Conservation (phyloP, 805 yeast species). For the Blastobotrys attinorum region DNA sequence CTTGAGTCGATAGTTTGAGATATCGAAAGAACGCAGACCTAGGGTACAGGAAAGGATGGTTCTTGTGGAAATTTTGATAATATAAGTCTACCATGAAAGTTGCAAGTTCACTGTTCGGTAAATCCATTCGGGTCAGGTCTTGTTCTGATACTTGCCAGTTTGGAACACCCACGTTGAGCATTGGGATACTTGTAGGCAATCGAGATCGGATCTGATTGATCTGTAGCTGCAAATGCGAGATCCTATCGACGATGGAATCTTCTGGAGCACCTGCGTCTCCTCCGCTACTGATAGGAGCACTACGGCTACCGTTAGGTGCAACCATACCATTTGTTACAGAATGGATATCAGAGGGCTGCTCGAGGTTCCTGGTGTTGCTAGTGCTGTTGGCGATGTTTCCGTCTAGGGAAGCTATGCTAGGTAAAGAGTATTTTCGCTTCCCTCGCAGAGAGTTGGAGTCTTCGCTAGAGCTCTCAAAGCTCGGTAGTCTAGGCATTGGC, state of each 20-base stretch:
- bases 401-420: too few relatives aligned
- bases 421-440: too few relatives aligned
- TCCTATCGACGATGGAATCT: not conserved
- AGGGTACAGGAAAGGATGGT: conserved; percentile 6
- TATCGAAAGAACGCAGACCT: conserved; percentile 1
- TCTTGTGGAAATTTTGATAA: conserved; percentile 2
- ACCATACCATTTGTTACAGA: not conserved
- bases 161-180: not conserved
- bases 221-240: not conserved
- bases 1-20: not conserved
- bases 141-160: conserved; percentile 3
- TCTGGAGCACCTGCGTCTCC: too few relatives aligned
- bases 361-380: not conserved
- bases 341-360: not conserved
- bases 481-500: not conserved
- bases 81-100: conserved; percentile 2
- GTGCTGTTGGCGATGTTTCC: not conserved
- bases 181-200: not conserved
- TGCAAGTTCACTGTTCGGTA: conserved; percentile 1
- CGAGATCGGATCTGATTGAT: not conserved
- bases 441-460: not conserved
- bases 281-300: not conserved
- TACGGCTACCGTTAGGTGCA: not conserved
- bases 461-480: not conserved
- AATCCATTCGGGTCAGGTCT: not conserved